Evolutionary conservation across 2,329 filamentous ascomycete genomes (phyloP).

Genomic region (Fusarium sp.): DNA sequence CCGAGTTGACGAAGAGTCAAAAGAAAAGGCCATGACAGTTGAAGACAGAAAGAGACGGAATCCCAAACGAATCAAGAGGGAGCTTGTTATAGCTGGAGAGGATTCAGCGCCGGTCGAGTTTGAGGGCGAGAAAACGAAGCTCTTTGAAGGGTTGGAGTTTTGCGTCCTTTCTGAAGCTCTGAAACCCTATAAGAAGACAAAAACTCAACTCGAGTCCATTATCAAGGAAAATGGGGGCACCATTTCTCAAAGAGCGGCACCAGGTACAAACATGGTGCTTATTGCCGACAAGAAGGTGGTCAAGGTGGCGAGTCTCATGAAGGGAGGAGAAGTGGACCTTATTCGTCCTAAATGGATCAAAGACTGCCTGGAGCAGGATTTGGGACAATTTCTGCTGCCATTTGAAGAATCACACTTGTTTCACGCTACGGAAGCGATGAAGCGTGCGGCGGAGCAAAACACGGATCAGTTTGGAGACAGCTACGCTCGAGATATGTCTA

Average conservation of each 20-base stretch:
- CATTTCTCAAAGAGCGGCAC: constrained; percentile 79
- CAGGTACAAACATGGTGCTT: constrained; percentile 72
- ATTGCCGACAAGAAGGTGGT: constrained; percentile 84
- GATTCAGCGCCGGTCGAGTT: constrained; percentile 60
- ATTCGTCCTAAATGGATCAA: constrained; percentile 85
- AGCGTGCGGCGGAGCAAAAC: constrained; percentile 67
- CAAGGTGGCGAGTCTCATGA: constrained; percentile 86
- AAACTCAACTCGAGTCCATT: constrained; percentile 81
- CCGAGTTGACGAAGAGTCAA: constrained; percentile 75
- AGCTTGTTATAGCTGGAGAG: constrained; percentile 79
- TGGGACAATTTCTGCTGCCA: constrained; percentile 71
- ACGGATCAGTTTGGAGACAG: constrained; percentile 86
- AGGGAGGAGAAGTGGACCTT: constrained; percentile 76
- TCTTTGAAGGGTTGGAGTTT: constrained; percentile 84
- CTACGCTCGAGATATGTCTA: constrained; percentile 76
- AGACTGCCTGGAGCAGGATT: constrained; percentile 77
- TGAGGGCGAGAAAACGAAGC: constrained; percentile 66
- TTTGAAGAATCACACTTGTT: constrained; percentile 76
- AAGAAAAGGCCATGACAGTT: constrained; percentile 82
- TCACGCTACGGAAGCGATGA: constrained; percentile 69
- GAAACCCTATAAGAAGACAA: constrained; percentile 78
- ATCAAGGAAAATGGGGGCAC: constrained; percentile 87
- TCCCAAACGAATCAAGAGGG: constrained; percentile 73
- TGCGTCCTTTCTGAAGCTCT: constrained; percentile 84
- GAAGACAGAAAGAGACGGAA: constrained; percentile 70